Base-by-base conservation (phyloP, 2,329 filamentous ascomycete genomes). In the Cladosporium sp. region DNA sequence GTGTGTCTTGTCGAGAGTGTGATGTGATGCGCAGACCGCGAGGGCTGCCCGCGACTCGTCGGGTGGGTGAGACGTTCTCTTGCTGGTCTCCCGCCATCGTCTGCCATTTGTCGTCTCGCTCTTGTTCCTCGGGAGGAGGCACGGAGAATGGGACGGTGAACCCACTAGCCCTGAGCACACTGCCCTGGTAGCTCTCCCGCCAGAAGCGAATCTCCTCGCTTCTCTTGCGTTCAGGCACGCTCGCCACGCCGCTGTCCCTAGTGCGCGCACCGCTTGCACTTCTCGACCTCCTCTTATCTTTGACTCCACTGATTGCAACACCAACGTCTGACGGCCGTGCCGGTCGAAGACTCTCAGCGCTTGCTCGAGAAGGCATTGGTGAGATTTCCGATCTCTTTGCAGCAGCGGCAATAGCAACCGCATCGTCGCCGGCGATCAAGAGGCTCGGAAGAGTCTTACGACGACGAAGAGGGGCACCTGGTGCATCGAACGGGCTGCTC, bases 151-250 rank as follows among this genome's bases (percentile, higher is more conserved):
- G 47, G 3, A 45, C 44, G 7, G 47, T 53, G 51, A 64, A 61
- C 13, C 62, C 63, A 20, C 61, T 62, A 4, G 61, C 60, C 5
- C 62, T 61, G 19, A 64, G 39, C 3, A 65, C 60, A 43, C 53
- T 61, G 39, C 54, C 54, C 18, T 58, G 56, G 36, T 62, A 58
- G 57, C 64, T 67, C 42, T 67, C 64, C 7, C 66, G 58, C 67
- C 66, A 68, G 43, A 61, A 65, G 30, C 60, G 52, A 20, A 69
- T 67, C 57, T 69, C 67, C 20, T 64, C 61, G 43, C 61, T 67
- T 44, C 64, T 61, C 47, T 68, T 64, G 20, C 64, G 55, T 20
- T 56, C 54, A 11, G 53, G 49, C 36, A 56, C 47, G 39, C 32
- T 50, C 8, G 40, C 47, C 20, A 44, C 32, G 27, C 40, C 47